Conservation (phyloP, 2,329 filamentous ascomycete species). For the Calonectria honghensis region DNA sequence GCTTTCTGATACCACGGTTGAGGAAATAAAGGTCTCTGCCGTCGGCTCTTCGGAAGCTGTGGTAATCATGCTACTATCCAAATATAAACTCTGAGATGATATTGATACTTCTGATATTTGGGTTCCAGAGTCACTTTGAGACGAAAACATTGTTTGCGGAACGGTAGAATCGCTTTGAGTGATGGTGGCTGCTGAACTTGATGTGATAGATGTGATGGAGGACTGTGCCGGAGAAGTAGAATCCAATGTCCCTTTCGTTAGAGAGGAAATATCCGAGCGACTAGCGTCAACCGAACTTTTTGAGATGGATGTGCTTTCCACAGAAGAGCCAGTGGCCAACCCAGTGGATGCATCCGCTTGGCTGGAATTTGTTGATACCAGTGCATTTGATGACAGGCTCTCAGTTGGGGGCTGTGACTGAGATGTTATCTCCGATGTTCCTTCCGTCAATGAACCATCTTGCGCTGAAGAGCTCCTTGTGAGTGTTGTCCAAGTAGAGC, state of each 20-base stretch:
- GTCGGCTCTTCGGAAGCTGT: not conserved
- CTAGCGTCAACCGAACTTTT: not conserved
- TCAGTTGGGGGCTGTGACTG: not conserved
- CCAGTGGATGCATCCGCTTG: not conserved
- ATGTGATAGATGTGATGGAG: not conserved
- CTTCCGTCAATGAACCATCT: not conserved
- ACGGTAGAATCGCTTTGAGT: not conserved
- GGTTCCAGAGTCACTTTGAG: not conserved
- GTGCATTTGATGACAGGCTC: not conserved
- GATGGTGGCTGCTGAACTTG: not conserved
- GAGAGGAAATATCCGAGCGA: not conserved
- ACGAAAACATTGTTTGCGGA: not conserved
- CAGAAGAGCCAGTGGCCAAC: not conserved
- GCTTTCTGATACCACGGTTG: not conserved
- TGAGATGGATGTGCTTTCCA: not conserved
- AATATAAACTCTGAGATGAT: too few species aligned
- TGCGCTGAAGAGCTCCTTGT: not conserved
- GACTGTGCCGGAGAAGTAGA: not conserved
- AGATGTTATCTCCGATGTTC: not conserved
- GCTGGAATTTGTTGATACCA: not conserved
- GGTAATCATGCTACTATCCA: not conserved
- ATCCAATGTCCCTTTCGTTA: not conserved
- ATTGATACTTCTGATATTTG: not conserved
- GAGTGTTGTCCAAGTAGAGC: not conserved
- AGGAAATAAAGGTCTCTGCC: not conserved